A percentile compares a stretch with the other conserved stretches of the same genome.
phyloP scores from a whole-genome alignment of 805 yeast species.

The Cyberlindnera americana region DNA sequence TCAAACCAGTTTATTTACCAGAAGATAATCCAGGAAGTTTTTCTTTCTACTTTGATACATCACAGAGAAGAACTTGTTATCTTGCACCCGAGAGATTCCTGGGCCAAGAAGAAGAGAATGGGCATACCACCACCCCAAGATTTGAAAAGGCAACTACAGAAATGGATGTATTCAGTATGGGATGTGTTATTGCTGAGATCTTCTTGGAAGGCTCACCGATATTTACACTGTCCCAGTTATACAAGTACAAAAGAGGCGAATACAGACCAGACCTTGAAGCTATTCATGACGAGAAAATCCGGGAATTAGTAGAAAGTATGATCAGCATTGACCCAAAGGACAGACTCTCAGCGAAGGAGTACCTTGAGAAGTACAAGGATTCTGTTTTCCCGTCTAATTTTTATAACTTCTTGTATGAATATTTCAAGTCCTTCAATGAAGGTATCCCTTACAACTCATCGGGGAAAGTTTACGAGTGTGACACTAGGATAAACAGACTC shows the following conservation, averaged over 20 bases:
- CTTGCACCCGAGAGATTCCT: slow-evolving; percentile 89
- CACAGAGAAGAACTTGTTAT: slow-evolving; percentile 82
- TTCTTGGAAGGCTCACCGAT: slow-evolving; percentile 83
- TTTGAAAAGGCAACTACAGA: slow-evolving; percentile 42
- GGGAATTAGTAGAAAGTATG: slow-evolving; percentile 58
- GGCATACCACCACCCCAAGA: slow-evolving; percentile 8
- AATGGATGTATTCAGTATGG: slow-evolving; percentile 81
- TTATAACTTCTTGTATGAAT: slow-evolving; percentile 66
- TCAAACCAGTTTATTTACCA: slow-evolving; percentile 83
- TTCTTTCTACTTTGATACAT: slow-evolving; percentile 88
- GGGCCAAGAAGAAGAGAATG: slow-evolving; percentile 24
- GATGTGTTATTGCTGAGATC: slow-evolving; percentile 89
- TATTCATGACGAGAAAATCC: slow-evolving; percentile 48
- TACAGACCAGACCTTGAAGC: slow-evolving; percentile 59
- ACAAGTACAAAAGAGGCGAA: slow-evolving; percentile 72
- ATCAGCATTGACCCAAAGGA: slow-evolving; percentile 57
- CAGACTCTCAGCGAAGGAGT: slow-evolving; percentile 52
- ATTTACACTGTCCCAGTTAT: slow-evolving; percentile 82
- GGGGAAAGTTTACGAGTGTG: slow-evolving; percentile 41
- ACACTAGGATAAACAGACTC: slow-evolving; percentile 55
- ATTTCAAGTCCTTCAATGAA: slow-evolving; percentile 43
- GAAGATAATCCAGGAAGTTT: slow-evolving; percentile 92
- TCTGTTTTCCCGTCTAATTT: slow-evolving; percentile 64
- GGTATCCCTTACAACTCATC: slow-evolving; percentile 16
- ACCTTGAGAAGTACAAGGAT: slow-evolving; percentile 48